Evolutionary conservation across 2,329 filamentous ascomycete genomes (phyloP).

Genomic region (Trichoderma guizhouense): DNA sequence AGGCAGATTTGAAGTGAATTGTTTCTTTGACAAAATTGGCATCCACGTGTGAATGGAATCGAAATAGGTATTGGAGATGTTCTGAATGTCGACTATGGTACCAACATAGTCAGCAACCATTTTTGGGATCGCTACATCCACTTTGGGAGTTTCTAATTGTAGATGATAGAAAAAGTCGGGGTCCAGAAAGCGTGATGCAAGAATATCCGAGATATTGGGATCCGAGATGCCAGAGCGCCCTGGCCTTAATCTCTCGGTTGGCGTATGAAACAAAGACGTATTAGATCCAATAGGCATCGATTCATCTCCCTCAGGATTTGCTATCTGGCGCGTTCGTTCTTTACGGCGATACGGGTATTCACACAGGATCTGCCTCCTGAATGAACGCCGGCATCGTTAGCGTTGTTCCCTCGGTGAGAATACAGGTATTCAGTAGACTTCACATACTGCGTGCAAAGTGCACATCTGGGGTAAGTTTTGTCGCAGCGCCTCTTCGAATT

Average conservation of each 20-base stretch:
- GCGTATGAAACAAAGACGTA: background rate
- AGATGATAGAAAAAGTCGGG: background rate
- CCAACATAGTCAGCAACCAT: conserved; percentile 11
- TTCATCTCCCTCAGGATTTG: background rate
- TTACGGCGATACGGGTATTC: background rate
- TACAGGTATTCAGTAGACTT: background rate
- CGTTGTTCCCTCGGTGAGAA: background rate
- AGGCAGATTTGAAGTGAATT: conserved; percentile 9
- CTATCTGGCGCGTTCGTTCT: background rate
- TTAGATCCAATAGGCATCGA: background rate
- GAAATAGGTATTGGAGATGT: conserved; percentile 14
- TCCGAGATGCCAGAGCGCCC: background rate
- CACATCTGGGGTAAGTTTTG: conserved; percentile 12
- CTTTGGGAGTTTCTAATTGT: conserved; percentile 8
- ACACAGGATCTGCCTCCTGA: background rate
- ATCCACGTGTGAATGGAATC: conserved; percentile 21
- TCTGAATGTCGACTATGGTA: conserved; percentile 16
- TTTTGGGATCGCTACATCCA: conserved; percentile 7
- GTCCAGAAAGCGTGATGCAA: background rate
- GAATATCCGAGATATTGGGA: background rate
- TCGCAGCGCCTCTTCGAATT: conserved; percentile 14
- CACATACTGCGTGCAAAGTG: conserved; percentile 17
- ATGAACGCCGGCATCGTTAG: background rate
- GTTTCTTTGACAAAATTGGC: conserved; percentile 19
- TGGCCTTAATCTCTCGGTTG: background rate